These are phyloP conservation scores for Cylindricascospora bacillispora DNA, from an alignment of 1,139 yeast species.

Conservation along the genomic window DNA sequence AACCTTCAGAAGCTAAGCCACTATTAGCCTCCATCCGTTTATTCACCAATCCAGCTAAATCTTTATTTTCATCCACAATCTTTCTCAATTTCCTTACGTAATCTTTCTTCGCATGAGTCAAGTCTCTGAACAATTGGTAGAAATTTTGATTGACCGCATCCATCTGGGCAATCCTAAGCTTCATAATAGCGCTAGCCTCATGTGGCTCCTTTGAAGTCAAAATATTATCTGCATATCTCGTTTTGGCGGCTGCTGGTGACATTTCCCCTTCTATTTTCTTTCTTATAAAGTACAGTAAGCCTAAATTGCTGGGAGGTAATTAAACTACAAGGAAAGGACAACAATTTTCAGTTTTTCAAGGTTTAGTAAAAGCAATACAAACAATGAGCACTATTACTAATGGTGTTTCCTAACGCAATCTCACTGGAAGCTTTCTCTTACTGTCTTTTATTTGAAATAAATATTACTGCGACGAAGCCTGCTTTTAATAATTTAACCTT, in stretches of 20 bases:
- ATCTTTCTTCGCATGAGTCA: constrained; percentile 35
- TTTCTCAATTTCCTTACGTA: constrained; percentile 39
- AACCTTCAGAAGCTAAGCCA: constrained; percentile 22
- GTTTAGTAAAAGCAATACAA: too few relatives aligned
- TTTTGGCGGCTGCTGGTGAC: constrained; percentile 26
- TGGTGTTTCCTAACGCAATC: too few relatives aligned
- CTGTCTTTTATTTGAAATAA: too few relatives aligned
- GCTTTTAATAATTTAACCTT: too few relatives aligned
- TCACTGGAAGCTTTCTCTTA: too few relatives aligned
- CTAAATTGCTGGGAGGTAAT: too few relatives aligned
- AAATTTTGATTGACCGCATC: constrained; percentile 35
- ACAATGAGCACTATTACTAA: too few relatives aligned
- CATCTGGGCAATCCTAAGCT: constrained; percentile 33
- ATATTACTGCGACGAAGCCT: too few relatives aligned
- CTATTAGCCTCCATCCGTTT: constrained; percentile 20
- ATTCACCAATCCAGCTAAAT: constrained; percentile 26
- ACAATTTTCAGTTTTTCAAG: too few relatives aligned
- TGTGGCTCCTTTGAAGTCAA: constrained; percentile 33
- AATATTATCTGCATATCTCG: constrained; percentile 32
- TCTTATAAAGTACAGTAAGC: too few relatives aligned
- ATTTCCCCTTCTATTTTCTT: too few relatives aligned
- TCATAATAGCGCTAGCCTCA: constrained; percentile 35
- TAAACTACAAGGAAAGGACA: too few relatives aligned
- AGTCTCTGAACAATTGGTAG: constrained; percentile 41
- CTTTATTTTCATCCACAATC: constrained; percentile 33